Percentiles rank a stretch among this genome's conserved stretches.
Conservation (phyloP, 2,329 filamentous ascomycete species). For the Samsoniella hepiali region DNA sequence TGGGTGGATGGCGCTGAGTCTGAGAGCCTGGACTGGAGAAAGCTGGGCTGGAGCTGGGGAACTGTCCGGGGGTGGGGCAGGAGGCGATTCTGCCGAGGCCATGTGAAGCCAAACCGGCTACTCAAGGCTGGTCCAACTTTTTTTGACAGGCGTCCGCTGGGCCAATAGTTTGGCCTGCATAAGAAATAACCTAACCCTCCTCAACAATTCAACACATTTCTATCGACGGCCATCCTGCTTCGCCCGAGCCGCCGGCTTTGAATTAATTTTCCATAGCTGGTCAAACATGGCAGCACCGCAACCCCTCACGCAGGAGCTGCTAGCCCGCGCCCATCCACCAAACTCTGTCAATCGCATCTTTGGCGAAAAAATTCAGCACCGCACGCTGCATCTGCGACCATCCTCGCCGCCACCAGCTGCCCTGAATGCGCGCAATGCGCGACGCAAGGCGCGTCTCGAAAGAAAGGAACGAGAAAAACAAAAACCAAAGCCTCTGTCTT, state of each 20-base stretch:
- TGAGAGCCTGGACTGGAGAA: background rate
- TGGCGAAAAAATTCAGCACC: constrained; percentile 77
- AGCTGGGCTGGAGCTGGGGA: constrained; percentile 5
- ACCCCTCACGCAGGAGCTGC: constrained; percentile 58
- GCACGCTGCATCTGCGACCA: constrained; percentile 74
- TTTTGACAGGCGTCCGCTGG: background rate
- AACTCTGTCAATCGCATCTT: constrained; percentile 69
- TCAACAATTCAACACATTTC: constrained; percentile 14
- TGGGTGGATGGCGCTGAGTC: background rate
- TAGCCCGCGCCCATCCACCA: constrained; percentile 75
- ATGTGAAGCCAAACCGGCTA: constrained; percentile 16
- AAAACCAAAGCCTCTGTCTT: constrained; percentile 69
- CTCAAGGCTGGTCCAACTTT: constrained; percentile 1
- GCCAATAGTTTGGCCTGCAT: background rate
- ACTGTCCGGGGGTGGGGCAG: constrained; percentile 16
- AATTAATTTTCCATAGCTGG: background rate
- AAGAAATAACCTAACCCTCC: background rate
- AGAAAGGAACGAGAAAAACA: constrained; percentile 46
- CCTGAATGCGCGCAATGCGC: constrained; percentile 54
- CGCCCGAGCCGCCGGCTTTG: background rate
- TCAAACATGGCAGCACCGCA: constrained; percentile 25
- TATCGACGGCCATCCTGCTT: background rate
- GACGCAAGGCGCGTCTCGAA: constrained; percentile 46
- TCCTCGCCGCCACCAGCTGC: constrained; percentile 62
- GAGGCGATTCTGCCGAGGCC: constrained; percentile 17